phyloP scores from a whole-genome alignment of 2,329 filamentous ascomycete genomes.

The Fusarium nanum region DNA sequence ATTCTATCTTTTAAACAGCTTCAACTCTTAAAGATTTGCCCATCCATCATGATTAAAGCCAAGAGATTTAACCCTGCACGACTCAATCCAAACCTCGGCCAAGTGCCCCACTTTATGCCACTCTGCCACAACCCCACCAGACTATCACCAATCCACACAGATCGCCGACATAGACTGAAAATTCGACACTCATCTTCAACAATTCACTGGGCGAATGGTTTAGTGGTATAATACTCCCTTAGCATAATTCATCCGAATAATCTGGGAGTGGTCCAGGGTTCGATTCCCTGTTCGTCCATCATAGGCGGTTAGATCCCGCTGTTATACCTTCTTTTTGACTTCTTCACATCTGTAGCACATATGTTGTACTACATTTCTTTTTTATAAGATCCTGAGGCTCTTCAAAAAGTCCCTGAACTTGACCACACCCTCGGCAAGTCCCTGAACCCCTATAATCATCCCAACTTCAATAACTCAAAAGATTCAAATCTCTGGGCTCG shows the following conservation, averaged over 20 bases:
- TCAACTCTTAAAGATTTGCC: background rate
- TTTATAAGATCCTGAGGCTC: background rate
- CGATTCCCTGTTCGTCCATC: slow-evolving; percentile 51
- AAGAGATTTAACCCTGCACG: slow-evolving; percentile 31
- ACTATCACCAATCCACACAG: slow-evolving; percentile 4
- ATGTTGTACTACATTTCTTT: background rate
- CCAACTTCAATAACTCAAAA: background rate
- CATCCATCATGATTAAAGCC: background rate
- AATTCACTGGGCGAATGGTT: slow-evolving; percentile 47
- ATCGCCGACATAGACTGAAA: slow-evolving; percentile 1
- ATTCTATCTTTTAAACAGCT: background rate
- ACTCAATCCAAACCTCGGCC: slow-evolving; percentile 7
- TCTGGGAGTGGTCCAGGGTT: slow-evolving; percentile 51
- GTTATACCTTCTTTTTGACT: slow-evolving; percentile 21
- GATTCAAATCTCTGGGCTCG: background rate
- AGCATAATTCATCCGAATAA: slow-evolving; percentile 44
- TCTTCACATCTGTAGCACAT: too few relatives aligned
- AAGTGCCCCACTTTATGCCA: background rate
- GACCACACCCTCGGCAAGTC: background rate
- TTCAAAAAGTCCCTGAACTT: background rate
- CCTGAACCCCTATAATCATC: background rate
- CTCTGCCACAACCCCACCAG: background rate
- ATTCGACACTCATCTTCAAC: fast-evolving
- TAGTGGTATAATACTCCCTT: slow-evolving; percentile 53
- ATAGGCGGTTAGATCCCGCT: slow-evolving; percentile 40